A percentile compares a stretch with the other conserved stretches of the same genome.
Evolutionary conservation across 2,329 filamentous ascomycete genomes (phyloP).

Genomic region (Diaporthe nobilis): DNA sequence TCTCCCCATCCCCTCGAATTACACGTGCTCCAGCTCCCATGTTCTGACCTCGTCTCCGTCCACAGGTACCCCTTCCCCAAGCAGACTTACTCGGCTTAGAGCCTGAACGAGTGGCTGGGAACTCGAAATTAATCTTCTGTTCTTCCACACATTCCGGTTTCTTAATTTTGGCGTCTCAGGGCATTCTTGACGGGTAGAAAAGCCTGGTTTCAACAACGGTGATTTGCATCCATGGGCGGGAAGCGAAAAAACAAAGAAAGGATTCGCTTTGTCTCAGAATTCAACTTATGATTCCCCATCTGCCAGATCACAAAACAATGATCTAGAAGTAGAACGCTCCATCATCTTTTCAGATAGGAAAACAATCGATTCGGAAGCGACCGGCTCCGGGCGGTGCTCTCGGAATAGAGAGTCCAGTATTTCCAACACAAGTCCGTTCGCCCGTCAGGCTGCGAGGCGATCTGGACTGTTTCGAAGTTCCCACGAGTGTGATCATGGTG

Average conservation of each 20-base stretch:
- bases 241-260: conserved; percentile 35
- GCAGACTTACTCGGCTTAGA: conserved; percentile 72
- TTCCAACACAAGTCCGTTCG: conserved; percentile 4
- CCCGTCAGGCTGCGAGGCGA: not conserved
- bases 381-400: conserved; percentile 8
- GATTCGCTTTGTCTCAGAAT: conserved; percentile 47
- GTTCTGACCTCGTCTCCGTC: conserved; percentile 34
- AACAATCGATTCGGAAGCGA: conserved; percentile 28
- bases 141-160: conserved; percentile 27
- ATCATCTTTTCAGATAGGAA: conserved; percentile 37
- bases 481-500: not conserved
- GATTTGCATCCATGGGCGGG: conserved; percentile 40
- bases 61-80: conserved; percentile 85
- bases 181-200: conserved; percentile 37
- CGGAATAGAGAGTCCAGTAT: conserved; percentile 26
- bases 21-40: not conserved
- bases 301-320: conserved; percentile 37
- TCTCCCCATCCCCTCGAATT: not conserved
- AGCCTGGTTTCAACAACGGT: conserved; percentile 45
- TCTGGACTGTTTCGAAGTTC: not conserved
- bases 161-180: conserved; percentile 38
- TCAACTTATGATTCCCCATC: conserved; percentile 52
- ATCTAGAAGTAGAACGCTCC: conserved; percentile 40
- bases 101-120: conserved; percentile 38
- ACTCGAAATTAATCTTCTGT: conserved; percentile 38